Evolutionary conservation across 495 filamentous ascomycete genomes (phyloP).

Genomic region (Tetracladium setigerum): DNA sequence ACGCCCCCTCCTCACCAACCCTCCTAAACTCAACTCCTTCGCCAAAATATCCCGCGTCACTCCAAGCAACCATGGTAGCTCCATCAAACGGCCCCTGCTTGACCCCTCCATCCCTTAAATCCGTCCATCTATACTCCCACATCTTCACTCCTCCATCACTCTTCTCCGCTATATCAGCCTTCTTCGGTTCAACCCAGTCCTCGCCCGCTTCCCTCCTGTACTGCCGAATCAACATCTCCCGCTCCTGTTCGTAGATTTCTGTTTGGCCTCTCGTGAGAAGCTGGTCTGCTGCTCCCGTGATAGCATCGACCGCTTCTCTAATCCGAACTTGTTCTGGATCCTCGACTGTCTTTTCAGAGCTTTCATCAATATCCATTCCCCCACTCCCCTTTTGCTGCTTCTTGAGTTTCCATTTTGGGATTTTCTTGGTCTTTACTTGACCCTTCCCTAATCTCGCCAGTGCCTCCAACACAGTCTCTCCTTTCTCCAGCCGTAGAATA

Average conservation of each 20-base stretch:
- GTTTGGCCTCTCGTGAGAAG: constrained; percentile 72
- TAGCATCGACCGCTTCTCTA: constrained; percentile 64
- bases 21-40: constrained; percentile 84
- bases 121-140: constrained; percentile 92
- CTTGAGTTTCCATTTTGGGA: constrained; percentile 53
- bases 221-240: constrained; percentile 77
- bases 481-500: constrained; percentile 65
- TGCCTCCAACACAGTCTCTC: constrained; percentile 86
- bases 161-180: constrained; percentile 8
- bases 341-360: constrained; percentile 32
- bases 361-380: constrained; percentile 61
- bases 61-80: constrained; percentile 79
- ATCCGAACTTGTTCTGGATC: constrained; percentile 65
- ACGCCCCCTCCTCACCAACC: constrained; percentile 47
- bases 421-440: constrained; percentile 56
- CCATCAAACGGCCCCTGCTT: constrained; percentile 83
- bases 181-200: constrained; percentile 67
- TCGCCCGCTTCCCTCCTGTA: constrained; percentile 86
- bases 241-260: constrained; percentile 82
- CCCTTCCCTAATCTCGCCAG: constrained; percentile 71
- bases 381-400: constrained; percentile 39
- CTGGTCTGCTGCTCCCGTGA: constrained; percentile 84
- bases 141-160: constrained; percentile 30
- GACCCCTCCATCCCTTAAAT: constrained; percentile 73
- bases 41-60: constrained; percentile 85